These are phyloP conservation scores for Penicillium tannophilum DNA, from an alignment of 495 filamentous ascomycete genomes.

Conservation along the genomic window DNA sequence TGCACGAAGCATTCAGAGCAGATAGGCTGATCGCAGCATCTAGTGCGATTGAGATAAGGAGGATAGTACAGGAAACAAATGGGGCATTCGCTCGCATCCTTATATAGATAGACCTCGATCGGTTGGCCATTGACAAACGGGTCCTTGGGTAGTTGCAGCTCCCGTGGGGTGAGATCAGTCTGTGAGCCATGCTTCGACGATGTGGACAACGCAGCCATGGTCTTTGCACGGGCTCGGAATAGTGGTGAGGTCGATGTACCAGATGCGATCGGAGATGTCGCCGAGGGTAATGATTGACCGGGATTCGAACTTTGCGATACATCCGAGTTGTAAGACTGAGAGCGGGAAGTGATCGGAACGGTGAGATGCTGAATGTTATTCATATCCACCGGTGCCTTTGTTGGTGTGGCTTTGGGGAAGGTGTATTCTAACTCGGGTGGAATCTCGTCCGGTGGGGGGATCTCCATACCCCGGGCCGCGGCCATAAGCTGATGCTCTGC, in stretches of 20 bases:
- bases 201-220: conserved; percentile 77
- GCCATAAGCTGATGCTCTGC: conserved; percentile 92
- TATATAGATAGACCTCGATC: conserved; percentile 90
- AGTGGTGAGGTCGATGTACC: conserved; percentile 65
- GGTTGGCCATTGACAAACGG: conserved; percentile 90
- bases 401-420: conserved; percentile 43
- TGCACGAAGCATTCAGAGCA: conserved; percentile 99
- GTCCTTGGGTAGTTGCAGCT: conserved; percentile 78
- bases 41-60: conserved; percentile 90
- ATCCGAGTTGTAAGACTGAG: conserved; percentile 76
- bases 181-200: conserved; percentile 66
- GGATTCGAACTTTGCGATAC: conserved; percentile 49
- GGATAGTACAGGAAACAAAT: conserved; percentile 97
- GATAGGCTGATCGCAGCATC: conserved; percentile 95
- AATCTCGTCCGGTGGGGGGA: conserved; percentile 81
- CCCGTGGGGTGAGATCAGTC: conserved; percentile 70
- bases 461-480: conserved; percentile 79
- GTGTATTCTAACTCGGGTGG: conserved; percentile 65
- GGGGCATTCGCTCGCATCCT: conserved; percentile 86
- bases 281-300: conserved; percentile 53
- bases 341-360: conserved; percentile 73
- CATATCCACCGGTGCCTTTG: conserved; percentile 38
- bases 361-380: conserved; percentile 66
- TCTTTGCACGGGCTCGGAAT: conserved; percentile 75
- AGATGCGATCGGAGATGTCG: conserved; percentile 52